Evolutionary conservation across 257 asterid species (phyloP).

Genomic region (Petunia secreta): DNA sequence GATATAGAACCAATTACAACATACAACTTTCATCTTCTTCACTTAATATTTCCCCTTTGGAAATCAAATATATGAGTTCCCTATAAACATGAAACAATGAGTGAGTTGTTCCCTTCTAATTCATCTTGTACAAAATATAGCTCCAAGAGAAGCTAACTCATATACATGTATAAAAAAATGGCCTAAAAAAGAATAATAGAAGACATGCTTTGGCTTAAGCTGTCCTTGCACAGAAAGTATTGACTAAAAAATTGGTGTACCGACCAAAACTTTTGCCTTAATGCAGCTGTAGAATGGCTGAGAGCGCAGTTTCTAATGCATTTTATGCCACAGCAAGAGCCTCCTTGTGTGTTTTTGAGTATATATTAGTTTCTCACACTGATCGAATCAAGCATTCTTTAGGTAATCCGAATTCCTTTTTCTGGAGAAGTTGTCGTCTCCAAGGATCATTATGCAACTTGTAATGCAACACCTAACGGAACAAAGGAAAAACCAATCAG

Average conservation of each 20-base stretch:
- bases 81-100: conserved; percentile 9
- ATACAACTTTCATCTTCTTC: conserved; percentile 1
- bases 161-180: conserved; percentile 16
- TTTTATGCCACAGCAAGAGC: background rate
- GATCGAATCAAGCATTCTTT: conserved; percentile 58
- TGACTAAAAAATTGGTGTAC: background rate
- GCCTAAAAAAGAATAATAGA: background rate
- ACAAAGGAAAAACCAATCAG: background rate
- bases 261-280: background rate
- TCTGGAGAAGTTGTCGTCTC: conserved; percentile 50
- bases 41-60: background rate
- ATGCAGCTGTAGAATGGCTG: background rate
- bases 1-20: background rate
- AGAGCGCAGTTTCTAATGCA: background rate
- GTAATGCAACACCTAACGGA: conserved; percentile 76
- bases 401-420: conserved; percentile 71
- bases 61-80: background rate
- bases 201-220: conserved; percentile 5
- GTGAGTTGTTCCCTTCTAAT: background rate
- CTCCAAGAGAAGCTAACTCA: conserved; percentile 6
- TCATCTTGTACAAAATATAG: conserved; percentile 18
- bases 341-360: conserved; percentile 23
- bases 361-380: conserved; percentile 28
- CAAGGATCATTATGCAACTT: conserved; percentile 89
- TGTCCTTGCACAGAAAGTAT: conserved; percentile 11